Evolutionary conservation across 257 asterid species (phyloP).

Genomic region (Parsonsia alboflavescens): DNA sequence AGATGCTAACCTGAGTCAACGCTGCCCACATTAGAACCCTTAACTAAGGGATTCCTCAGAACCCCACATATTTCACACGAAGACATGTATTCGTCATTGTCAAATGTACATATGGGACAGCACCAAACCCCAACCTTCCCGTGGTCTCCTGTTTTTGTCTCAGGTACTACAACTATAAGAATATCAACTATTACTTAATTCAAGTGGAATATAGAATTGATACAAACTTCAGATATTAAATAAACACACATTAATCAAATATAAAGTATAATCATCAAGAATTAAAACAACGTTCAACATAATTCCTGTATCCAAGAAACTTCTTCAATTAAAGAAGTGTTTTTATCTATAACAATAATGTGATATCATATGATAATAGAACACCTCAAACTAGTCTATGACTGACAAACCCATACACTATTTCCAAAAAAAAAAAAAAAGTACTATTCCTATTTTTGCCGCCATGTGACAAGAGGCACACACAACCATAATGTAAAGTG

Average conservation of each 20-base stretch:
- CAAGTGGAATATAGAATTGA: background rate
- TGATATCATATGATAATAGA: background rate
- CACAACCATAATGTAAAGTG: background rate
- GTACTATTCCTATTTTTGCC: background rate
- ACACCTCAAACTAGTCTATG: background rate
- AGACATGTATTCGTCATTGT: constrained; percentile 68
- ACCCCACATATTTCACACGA: constrained; percentile 97
- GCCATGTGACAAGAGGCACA: background rate
- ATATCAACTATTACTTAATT: constrained; percentile 20
- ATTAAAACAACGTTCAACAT: background rate
- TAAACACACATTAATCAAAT: background rate
- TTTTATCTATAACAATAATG: background rate
- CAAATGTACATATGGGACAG: constrained; percentile 92
- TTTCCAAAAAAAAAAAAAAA: background rate
- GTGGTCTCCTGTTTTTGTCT: constrained; percentile 35
- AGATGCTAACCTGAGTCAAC: constrained; percentile 46
- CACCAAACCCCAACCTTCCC: constrained; percentile 57
- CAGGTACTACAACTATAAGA: constrained; percentile 34
- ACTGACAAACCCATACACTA: background rate
- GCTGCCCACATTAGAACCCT: constrained; percentile 33
- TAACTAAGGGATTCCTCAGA: constrained; percentile 81
- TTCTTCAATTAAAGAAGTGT: background rate
- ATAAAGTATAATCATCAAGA: background rate
- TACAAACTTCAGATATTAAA: background rate
- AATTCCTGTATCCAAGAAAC: background rate